Base-by-base conservation (phyloP, 2,329 filamentous ascomycete genomes). In the Neurospora sp. region DNA sequence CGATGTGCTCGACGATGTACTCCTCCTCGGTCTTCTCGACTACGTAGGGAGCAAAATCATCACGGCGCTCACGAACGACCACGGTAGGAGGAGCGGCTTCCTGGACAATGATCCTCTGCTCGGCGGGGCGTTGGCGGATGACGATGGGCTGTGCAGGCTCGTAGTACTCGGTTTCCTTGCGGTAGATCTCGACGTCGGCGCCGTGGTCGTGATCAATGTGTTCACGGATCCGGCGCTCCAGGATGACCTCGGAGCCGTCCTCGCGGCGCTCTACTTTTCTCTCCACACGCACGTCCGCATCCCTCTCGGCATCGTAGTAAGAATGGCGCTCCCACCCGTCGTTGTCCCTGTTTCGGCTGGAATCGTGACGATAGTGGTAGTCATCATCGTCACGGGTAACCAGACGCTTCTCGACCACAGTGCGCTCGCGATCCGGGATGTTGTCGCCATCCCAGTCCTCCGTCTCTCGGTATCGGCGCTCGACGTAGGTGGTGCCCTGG, bases 81-180 rank as follows among this genome's bases (percentile, higher is more conserved):
- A 23, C 74, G 74, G 33, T 76, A 75, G 43, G 75, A 79, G 73
- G 74, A 73, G 70, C 78, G 11, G 81, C 69, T 66, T 83, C 80
- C 28, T 79, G 80, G 46, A 77, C 74, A 57, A 57, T 57, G 46
- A 57, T 57, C 46, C 46, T 57, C 11, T 57, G 46, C 57, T 79
- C 78, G 8, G 68, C 66, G 6, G 67, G 69, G 15, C 73, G 73
- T 37, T 77, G 74, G 23, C 75, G 76, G 23, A 78, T 74, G 66
- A 78, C 74, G 17, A 78, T 70, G 8, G 86, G 86, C 2, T 85
- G 77, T 12, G 85, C 80, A 3, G 84, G 83, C 65, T 84, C 80
- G 74, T 86, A 90, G 77, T 88, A 89, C 73, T 90, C 88, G 2
- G 86, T 87, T 76, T 90, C 87, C 77, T 85, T 85, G 75, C 85